Conservation (phyloP, 2,329 filamentous ascomycete genomes). For the Aspergillus sp. region DNA sequence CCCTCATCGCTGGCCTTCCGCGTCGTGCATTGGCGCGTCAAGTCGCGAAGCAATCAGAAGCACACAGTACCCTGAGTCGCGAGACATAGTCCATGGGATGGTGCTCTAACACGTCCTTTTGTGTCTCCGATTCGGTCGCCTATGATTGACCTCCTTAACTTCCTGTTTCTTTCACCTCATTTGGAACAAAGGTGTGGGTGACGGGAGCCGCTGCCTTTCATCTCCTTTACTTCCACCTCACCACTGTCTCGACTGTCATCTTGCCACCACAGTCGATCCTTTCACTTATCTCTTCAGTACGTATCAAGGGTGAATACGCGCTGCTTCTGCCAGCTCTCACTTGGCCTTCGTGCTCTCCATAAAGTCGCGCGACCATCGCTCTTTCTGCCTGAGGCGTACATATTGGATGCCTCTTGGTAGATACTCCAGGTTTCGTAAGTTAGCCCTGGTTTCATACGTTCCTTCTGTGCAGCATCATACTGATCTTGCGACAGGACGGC, state of each 20-base stretch:
- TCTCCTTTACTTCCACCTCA: background rate
- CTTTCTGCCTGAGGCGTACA: no score
- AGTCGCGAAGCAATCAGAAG: background rate
- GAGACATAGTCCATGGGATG: background rate
- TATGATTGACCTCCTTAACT: background rate
- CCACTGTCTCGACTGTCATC: background rate
- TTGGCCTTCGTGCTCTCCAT: no score
- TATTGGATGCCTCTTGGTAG: no score
- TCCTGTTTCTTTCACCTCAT: background rate
- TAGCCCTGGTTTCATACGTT: no score
- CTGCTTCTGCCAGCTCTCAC: no score
- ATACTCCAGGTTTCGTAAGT: no score
- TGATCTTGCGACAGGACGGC: no score
- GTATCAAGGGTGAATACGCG: no score
- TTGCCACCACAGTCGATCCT: no score
- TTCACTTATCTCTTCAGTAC: no score
- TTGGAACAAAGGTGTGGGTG: background rate
- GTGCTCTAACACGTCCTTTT: background rate
- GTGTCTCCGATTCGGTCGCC: background rate
- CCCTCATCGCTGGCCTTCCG: background rate
- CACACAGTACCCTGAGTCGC: background rate
- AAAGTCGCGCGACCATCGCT: no score
- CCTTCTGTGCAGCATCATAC: background rate
- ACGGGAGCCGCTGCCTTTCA: background rate
- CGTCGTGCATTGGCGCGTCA: constrained; percentile 5